phyloP scores from a whole-genome alignment of 768 basidiomycete genomes.

The Psilocybe cyanescens region DNA sequence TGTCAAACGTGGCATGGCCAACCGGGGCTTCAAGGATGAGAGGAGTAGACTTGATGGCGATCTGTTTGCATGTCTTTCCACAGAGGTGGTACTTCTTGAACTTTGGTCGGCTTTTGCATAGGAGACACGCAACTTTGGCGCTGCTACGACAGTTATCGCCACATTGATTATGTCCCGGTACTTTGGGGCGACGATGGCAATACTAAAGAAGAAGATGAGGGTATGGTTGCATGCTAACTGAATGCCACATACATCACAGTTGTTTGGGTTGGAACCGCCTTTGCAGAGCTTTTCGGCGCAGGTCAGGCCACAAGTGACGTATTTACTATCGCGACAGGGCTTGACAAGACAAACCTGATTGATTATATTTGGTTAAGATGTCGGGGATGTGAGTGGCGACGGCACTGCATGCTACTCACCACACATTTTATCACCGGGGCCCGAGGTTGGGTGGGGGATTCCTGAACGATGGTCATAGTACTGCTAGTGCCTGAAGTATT shows the following conservation, averaged over 20 bases:
- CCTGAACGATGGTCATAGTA: background rate
- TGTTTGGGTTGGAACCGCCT: constrained; percentile 23
- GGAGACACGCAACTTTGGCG: constrained; percentile 29
- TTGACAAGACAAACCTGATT: constrained; percentile 24
- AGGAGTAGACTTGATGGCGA: constrained; percentile 23
- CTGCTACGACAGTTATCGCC: constrained; percentile 23
- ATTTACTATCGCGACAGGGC: constrained; percentile 15
- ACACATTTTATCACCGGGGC: constrained; percentile 13
- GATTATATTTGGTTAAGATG: background rate
- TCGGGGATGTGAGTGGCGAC: background rate
- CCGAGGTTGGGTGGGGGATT: background rate
- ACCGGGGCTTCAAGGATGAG: constrained; percentile 23
- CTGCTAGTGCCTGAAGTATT: background rate
- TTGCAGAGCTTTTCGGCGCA: constrained; percentile 29
- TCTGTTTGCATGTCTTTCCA: constrained; percentile 21
- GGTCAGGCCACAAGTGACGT: constrained; percentile 28
- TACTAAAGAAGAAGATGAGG: constrained; percentile 19
- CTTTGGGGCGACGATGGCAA: constrained; percentile 29
- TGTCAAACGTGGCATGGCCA: constrained; percentile 21
- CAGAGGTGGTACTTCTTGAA: constrained; percentile 27
- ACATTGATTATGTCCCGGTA: constrained; percentile 26
- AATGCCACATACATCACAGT: constrained; percentile 25
- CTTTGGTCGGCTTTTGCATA: constrained; percentile 31
- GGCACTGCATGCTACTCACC: constrained; percentile 12
- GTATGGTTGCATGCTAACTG: background rate